phyloP scores from a whole-genome alignment of 1,284 basidiomycete species.

The Sporisorium iseilematis-ciliati region DNA sequence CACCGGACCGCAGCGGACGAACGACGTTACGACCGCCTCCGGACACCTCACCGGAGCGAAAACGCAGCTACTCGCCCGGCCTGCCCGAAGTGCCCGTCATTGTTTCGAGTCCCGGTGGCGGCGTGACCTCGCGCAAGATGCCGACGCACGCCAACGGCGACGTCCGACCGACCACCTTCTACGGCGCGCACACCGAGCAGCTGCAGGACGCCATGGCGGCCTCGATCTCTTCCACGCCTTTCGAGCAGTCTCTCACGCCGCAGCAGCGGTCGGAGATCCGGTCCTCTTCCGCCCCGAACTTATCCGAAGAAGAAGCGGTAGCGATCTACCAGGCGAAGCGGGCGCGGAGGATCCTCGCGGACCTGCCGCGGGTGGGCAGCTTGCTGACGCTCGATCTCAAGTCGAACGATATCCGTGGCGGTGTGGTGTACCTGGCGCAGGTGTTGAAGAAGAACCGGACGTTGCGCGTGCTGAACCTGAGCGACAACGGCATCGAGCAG shows the following conservation, averaged over 20 bases:
- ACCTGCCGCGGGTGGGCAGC: conserved; percentile 84
- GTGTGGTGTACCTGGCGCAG: conserved; percentile 90
- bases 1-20: conserved; percentile 20
- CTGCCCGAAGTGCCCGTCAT: conserved; percentile 59
- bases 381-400: conserved; percentile 89
- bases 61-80: conserved; percentile 56
- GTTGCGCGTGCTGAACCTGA: conserved; percentile 90
- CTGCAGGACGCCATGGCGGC: conserved; percentile 50
- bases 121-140: conserved; percentile 58
- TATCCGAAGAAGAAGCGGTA: conserved; percentile 55
- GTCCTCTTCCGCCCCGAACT: conserved; percentile 15
- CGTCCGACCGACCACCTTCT: conserved; percentile 20
- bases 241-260: conserved; percentile 38
- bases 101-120: conserved; percentile 59
- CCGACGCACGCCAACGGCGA: conserved; percentile 27
- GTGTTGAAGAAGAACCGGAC: conserved; percentile 96
- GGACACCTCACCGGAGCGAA: conserved; percentile 11
- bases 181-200: conserved; percentile 46
- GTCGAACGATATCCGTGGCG: conserved; percentile 85
- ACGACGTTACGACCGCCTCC: conserved; percentile 10
- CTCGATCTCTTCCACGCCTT: conserved; percentile 32
- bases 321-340: conserved; percentile 55
- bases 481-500: conserved; percentile 91
- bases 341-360: conserved; percentile 71
- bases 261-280: conserved; percentile 38